phyloP scores from a whole-genome alignment of 768 basidiomycete species.

The Mrakia blollopis region DNA sequence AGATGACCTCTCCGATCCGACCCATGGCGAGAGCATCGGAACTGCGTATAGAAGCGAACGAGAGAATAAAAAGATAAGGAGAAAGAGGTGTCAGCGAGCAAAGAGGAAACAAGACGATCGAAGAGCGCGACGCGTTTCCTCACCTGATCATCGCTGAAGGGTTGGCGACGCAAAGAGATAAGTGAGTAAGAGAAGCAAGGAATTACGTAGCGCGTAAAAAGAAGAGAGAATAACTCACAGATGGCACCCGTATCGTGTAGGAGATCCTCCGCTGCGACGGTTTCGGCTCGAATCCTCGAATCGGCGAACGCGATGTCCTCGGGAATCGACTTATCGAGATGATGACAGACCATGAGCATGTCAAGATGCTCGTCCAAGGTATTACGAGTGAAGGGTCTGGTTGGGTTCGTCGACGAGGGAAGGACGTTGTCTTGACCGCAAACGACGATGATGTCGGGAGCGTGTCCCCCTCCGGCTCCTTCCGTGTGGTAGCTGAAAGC shows the following conservation, averaged over 20 bases:
- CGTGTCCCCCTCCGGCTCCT: conserved; percentile 84
- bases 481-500: conserved; percentile 73
- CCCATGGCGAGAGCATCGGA: conserved; percentile 97
- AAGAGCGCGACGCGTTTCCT: neutral
- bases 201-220: too few relatives aligned
- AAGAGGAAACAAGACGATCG: neutral
- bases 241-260: conserved; percentile 89
- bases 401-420: conserved; percentile 95
- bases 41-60: conserved; percentile 67
- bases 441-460: conserved; percentile 97
- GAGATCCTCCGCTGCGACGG: conserved; percentile 95
- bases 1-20: conserved; percentile 87
- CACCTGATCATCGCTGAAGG: conserved; percentile 29
- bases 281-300: conserved; percentile 88
- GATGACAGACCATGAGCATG: conserved; percentile 99
- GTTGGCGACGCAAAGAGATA: too few relatives aligned
- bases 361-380: conserved; percentile 96
- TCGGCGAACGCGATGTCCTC: conserved; percentile 96
- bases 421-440: conserved; percentile 83
- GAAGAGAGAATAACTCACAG: too few relatives aligned
- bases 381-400: conserved; percentile 81
- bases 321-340: conserved; percentile 75
- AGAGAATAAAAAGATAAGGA: neutral
- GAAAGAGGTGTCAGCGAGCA: neutral
- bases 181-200: too few relatives aligned